phyloP scores from a whole-genome alignment of 164 flowering plant genomes.

The Umbellularia californica region DNA sequence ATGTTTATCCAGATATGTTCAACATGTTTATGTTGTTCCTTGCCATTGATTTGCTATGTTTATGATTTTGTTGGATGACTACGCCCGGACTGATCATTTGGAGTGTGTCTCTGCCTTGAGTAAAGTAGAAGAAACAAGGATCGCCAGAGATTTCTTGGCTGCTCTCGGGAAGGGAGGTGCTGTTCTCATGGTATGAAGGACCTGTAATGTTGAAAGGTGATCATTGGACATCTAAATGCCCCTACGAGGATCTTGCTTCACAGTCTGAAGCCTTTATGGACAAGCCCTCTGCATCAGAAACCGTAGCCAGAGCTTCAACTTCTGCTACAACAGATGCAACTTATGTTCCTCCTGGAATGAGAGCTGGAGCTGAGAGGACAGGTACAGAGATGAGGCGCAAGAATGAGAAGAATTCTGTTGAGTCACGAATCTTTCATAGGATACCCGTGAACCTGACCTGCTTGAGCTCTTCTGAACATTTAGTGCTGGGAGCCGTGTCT shows the following conservation, averaged over 20 bases:
- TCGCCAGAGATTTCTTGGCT: constrained; percentile 48
- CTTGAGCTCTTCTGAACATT: constrained; percentile 51
- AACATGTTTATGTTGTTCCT: too few relatives aligned
- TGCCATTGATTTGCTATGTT: too few relatives aligned
- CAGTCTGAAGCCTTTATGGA: constrained; percentile 46
- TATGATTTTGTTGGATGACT: too few relatives aligned
- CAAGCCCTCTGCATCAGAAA: constrained; percentile 39
- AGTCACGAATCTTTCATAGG: constrained; percentile 54
- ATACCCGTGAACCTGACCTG: constrained; percentile 55
- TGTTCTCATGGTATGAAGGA: constrained; percentile 75
- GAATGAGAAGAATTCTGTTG: constrained; percentile 58
- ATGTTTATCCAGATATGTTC: too few relatives aligned
- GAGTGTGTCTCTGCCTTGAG: too few relatives aligned
- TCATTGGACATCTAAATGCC: constrained; percentile 82
- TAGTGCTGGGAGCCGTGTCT: constrained; percentile 46
- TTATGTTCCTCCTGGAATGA: constrained; percentile 56
- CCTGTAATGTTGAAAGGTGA: constrained; percentile 82
- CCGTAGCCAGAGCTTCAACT: constrained; percentile 8
- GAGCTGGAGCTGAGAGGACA: constrained; percentile 30
- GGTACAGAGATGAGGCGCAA: constrained; percentile 46
- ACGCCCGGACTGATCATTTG: too few relatives aligned
- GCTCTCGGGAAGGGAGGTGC: constrained; percentile 52
- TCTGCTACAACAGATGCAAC: constrained; percentile 34
- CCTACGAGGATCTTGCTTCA: constrained; percentile 64
- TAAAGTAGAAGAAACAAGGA: constrained; percentile 54